Evolutionary conservation across 2,329 filamentous ascomycete genomes (phyloP).

Genomic region (Diplodia corticola): DNA sequence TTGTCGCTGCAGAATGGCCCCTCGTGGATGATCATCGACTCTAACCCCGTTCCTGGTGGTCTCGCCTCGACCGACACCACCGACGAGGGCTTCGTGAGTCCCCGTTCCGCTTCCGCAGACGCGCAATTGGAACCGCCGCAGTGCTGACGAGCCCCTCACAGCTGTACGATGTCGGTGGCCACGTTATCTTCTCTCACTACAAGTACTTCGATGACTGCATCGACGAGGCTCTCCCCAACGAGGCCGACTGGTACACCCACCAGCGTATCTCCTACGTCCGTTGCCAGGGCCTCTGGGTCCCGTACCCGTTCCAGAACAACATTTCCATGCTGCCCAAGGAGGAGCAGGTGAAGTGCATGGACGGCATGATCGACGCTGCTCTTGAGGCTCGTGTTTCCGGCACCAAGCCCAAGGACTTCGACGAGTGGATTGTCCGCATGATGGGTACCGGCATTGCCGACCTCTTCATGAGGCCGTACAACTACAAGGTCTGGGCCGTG

Average conservation of each 20-base stretch:
- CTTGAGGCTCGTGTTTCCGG: slow-evolving; percentile 81
- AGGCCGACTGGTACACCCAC: slow-evolving; percentile 95
- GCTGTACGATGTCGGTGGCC: slow-evolving; percentile 98
- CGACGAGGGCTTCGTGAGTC: slow-evolving; percentile 92
- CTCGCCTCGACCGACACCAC: slow-evolving; percentile 94
- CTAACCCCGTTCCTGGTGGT: slow-evolving; percentile 88
- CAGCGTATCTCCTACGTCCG: slow-evolving; percentile 99
- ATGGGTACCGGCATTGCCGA: slow-evolving; percentile 87
- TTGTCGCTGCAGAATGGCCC: slow-evolving; percentile 68
- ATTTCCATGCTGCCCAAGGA: slow-evolving; percentile 97
- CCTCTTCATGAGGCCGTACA: slow-evolving; percentile 98
- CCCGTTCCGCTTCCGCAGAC: neutral
- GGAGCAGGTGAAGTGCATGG: slow-evolving; percentile 91
- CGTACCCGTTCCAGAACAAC: slow-evolving; percentile 99
- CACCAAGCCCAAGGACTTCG: slow-evolving; percentile 94
- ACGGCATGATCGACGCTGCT: slow-evolving; percentile 93
- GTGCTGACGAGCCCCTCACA: slow-evolving; percentile 30
- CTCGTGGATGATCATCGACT: slow-evolving; percentile 95
- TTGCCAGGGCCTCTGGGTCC: slow-evolving; percentile 94
- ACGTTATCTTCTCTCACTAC: slow-evolving; percentile 99
- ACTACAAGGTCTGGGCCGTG: slow-evolving; percentile 99
- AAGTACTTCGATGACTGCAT: slow-evolving; percentile 99
- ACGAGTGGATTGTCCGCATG: slow-evolving; percentile 96
- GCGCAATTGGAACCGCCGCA: slow-evolving; percentile 22
- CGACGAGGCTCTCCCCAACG: slow-evolving; percentile 90